Percentiles rank a stretch among this genome's conserved stretches.
These are phyloP conservation scores for Tillandsia leiboldiana DNA, from an alignment of 176 grass and related monocot species.

Conservation along the genomic window DNA sequence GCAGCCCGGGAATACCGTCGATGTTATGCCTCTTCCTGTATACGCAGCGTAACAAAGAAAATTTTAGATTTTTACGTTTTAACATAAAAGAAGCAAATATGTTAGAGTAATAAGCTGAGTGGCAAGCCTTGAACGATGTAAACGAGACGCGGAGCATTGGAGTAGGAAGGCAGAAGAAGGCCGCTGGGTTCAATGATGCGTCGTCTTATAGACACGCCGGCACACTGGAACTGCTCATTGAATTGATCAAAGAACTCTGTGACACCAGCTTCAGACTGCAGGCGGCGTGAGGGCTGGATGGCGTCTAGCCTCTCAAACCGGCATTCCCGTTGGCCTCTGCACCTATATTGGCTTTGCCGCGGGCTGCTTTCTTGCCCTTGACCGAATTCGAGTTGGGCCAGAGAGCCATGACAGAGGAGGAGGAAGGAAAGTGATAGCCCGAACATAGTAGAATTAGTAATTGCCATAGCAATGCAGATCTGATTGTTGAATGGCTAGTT, in stretches of 20 bases:
- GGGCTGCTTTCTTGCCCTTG: not conserved
- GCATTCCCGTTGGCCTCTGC: not conserved
- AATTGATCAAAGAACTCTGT: conserved; percentile 10
- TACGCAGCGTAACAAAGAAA: not conserved
- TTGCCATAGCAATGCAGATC: not conserved
- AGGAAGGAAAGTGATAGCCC: not conserved
- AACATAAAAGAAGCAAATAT: not conserved
- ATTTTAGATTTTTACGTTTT: not conserved
- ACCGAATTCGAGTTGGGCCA: not conserved
- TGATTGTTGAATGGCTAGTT: not conserved
- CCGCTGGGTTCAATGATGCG: conserved; percentile 3
- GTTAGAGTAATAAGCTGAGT: not conserved
- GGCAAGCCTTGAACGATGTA: conserved; percentile 1
- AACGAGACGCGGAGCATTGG: conserved; percentile 9
- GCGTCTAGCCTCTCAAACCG: not conserved
- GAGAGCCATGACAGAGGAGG: not conserved
- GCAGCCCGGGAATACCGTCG: conserved; percentile 1
- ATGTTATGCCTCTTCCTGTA: not conserved
- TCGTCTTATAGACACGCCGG: conserved; percentile 6
- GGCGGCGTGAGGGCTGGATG: not conserved
- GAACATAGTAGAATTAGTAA: not conserved
- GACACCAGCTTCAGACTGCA: conserved; percentile 9
- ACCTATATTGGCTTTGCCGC: not conserved
- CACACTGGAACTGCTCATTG: conserved; percentile 9
- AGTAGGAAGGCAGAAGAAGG: conserved; percentile 14